Percentiles rank a stretch among this genome's conserved stretches.
These are phyloP conservation scores for Sporothrix globosa DNA, from an alignment of 2,329 filamentous ascomycete species.

Conservation along the genomic window DNA sequence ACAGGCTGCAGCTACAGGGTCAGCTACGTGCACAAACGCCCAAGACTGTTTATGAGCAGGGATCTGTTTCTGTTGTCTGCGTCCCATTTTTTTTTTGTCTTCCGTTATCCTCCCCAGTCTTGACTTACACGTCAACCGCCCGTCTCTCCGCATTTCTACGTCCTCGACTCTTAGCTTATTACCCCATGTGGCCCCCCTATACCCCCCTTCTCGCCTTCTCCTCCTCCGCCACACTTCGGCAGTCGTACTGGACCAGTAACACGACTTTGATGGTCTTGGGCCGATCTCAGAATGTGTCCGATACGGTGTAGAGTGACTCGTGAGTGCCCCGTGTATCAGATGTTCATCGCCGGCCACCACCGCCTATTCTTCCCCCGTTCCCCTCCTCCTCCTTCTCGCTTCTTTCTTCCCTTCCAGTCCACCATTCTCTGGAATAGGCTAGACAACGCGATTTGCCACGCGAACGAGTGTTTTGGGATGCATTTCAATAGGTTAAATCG, in stretches of 20 bases:
- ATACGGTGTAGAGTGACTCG: neutral
- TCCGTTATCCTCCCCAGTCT: neutral
- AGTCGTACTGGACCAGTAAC: neutral
- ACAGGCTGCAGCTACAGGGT: neutral
- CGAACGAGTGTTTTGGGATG: neutral
- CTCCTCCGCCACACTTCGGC: slow-evolving; percentile 25
- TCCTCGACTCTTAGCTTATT: neutral
- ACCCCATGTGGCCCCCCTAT: neutral
- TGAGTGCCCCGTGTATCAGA: neutral
- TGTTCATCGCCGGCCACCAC: neutral
- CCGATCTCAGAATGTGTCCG: neutral
- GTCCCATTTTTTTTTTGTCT: neutral
- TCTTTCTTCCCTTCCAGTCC: neutral
- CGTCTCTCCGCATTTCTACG: slow-evolving; percentile 1
- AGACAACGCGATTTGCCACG: neutral
- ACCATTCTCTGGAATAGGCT: neutral
- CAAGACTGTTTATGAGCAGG: neutral
- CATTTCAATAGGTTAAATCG: neutral
- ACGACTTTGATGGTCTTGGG: neutral
- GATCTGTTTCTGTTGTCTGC: neutral
- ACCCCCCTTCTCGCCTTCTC: slow-evolving; percentile 10
- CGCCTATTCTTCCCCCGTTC: neutral
- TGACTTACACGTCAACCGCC: neutral
- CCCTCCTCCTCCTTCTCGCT: neutral
- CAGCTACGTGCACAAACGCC: slow-evolving; percentile 3